Base-by-base conservation (phyloP, 257 asterid genomes). In the Nicotiana tomentosiformis region DNA sequence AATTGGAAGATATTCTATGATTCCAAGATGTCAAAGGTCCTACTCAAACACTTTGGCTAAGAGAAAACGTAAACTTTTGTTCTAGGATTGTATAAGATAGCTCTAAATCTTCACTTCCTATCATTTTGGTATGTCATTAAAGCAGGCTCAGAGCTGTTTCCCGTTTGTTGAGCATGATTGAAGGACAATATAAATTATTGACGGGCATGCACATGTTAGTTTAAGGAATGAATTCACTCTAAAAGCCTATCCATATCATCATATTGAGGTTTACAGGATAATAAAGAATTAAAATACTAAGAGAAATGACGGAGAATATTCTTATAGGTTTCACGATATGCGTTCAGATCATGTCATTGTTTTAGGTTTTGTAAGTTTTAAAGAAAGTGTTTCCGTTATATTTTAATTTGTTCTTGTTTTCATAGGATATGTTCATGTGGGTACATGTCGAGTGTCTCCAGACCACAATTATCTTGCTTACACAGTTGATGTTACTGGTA, bases 371-470 rank as follows among this genome's bases (percentile, higher is more conserved):
- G 12, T 35, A 1, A 60, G 74, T 4, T 79, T 79, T 61, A 49
- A 62, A 37, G 43, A 55, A 33, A n/a, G 57, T 23, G n/a, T 58
- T 12, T 39, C 39, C 33, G 5, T 12, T 78, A 12, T 78, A 7
- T 56, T 65, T 84, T 32, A 9, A 16, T 57, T 11, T 39, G 30
- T 35, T 26, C 53, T 69, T 49, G 51, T 39, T 65, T 60, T 57
- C 7, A 83, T 85, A 96, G 99, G 99, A 86, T 94, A 94, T 90
- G 98, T 94, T 80, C 97, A 96, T 90, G 94, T 96, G 85, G 97
- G 96, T 68, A 93, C 94, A 35, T 96, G 99, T 87, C 90, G 97
- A 88, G 88, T 96, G 84, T 96, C 99, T 26, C 98, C 98, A n/a
- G 90, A 93, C 89, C 98, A 93, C 84, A 85, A 83, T 78, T 94